These are phyloP conservation scores for Ottelia alismoides DNA, from an alignment of 106 monocot genomes.

Conservation along the genomic window DNA sequence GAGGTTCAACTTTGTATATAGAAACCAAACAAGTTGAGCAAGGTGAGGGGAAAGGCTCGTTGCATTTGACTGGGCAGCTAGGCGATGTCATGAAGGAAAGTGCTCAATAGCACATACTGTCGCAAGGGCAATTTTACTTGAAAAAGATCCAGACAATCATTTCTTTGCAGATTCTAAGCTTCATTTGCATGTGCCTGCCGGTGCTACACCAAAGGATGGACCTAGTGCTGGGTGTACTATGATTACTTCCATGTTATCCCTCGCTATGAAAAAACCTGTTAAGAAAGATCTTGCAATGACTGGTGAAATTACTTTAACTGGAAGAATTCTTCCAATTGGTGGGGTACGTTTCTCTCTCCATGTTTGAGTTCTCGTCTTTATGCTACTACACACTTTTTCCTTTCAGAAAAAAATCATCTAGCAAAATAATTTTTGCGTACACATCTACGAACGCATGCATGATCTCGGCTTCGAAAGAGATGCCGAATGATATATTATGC, in stretches of 20 bases:
- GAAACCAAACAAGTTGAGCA: conserved; percentile 71
- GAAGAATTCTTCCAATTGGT: conserved; percentile 85
- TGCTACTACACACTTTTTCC: background rate
- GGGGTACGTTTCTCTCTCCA: conserved; percentile 38
- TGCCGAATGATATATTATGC: no score
- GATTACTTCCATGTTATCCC: conserved; percentile 90
- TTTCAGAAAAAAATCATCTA: no score
- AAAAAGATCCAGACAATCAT: conserved; percentile 52
- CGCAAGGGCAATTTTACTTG: conserved; percentile 54
- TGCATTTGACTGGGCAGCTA: conserved; percentile 82
- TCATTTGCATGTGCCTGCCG: conserved; percentile 89
- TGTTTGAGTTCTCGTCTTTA: background rate
- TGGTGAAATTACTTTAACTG: conserved; percentile 86
- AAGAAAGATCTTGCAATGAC: conserved; percentile 93
- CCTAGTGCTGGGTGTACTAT: conserved; percentile 99
- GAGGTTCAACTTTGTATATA: conserved; percentile 88
- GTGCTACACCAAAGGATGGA: conserved; percentile 96
- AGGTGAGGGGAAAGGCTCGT: conserved; percentile 80
- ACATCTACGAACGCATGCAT: no score
- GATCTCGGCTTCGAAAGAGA: no score
- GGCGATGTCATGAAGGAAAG: conserved; percentile 99
- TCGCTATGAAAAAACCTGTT: conserved; percentile 56
- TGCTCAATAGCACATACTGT: conserved; percentile 93
- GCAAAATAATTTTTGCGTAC: no score
- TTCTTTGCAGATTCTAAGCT: conserved; percentile 86